phyloP scores from a whole-genome alignment of 2,329 filamentous ascomycete genomes.

The Acarospora socialis region DNA sequence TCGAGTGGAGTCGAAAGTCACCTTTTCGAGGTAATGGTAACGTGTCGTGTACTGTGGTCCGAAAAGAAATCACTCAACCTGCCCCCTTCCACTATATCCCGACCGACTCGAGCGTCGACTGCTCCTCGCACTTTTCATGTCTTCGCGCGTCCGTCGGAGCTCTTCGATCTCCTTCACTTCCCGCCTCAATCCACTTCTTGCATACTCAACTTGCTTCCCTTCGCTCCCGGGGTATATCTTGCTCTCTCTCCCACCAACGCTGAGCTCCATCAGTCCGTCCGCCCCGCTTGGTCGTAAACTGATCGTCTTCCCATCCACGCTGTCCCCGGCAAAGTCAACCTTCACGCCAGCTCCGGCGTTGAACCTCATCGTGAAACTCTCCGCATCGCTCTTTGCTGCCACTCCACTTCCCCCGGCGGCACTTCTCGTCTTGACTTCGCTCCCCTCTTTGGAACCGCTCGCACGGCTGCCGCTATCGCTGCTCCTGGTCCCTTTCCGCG shows the following conservation, averaged over 20 bases:
- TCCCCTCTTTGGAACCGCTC: constrained; percentile 10
- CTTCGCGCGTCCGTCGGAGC: no score
- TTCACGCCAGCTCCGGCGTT: constrained; percentile 10
- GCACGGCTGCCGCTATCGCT: constrained; percentile 8
- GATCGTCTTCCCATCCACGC: constrained; percentile 10
- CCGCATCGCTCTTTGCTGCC: constrained; percentile 5
- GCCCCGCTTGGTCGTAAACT: constrained; percentile 8
- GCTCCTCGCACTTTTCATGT: no score
- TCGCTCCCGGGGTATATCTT: no score
- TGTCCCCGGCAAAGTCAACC: constrained; percentile 10
- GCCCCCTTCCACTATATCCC: no score
- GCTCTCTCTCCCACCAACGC: constrained; percentile 3
- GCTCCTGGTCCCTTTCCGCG: constrained; percentile 8
- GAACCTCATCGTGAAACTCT: constrained; percentile 10
- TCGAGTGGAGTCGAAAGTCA: no score
- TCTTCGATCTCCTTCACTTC: no score
- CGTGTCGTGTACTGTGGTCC: no score
- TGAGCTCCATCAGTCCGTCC: constrained; percentile 11
- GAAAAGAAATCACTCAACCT: no score
- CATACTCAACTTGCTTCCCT: no score
- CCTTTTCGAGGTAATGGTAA: no score
- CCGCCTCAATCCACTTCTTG: no score
- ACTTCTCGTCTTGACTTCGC: constrained; percentile 10
- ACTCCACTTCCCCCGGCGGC: constrained; percentile 5
- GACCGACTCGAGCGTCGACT: no score